phyloP scores from a whole-genome alignment of 2,329 filamentous ascomycete species.

The Verticillium alfalfae region DNA sequence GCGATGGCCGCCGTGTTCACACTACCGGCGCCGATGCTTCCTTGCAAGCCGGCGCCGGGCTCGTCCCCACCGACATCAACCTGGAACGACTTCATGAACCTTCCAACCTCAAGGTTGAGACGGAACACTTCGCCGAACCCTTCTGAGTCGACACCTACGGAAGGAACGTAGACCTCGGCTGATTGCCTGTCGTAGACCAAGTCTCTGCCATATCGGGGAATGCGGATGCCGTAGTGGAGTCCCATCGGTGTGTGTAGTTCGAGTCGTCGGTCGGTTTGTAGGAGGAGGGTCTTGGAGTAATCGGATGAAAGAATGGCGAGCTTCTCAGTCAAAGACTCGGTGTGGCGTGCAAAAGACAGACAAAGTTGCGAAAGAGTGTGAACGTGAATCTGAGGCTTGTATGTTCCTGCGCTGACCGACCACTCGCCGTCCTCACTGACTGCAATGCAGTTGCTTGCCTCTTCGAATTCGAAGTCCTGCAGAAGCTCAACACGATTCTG shows the following conservation, averaged over 20 bases:
- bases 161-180: constrained; percentile 79
- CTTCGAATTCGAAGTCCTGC: constrained; percentile 97
- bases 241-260: constrained; percentile 90
- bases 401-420: constrained; percentile 69
- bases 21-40: constrained; percentile 76
- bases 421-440: constrained; percentile 95
- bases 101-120: constrained; percentile 82
- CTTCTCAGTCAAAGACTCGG: constrained; percentile 83
- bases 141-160: constrained; percentile 81
- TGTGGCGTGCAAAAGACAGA: constrained; percentile 90
- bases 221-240: constrained; percentile 80
- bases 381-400: constrained; percentile 78
- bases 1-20: constrained; percentile 87
- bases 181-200: constrained; percentile 76
- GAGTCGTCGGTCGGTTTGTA: constrained; percentile 85
- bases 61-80: constrained; percentile 79
- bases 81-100: constrained; percentile 93
- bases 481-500: constrained; percentile 90
- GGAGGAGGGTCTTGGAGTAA: constrained; percentile 89
- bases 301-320: constrained; percentile 85
- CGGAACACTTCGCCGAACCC: constrained; percentile 89
- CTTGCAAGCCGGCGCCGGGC: constrained; percentile 73
- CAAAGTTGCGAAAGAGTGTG: constrained; percentile 91
- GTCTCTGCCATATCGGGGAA: constrained; percentile 89
- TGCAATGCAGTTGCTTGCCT: constrained; percentile 84